Evolutionary conservation across 257 asterid species (phyloP), one percentile per base, ranked within the genome.

Genomic region (Jasminum sambac): DNA sequence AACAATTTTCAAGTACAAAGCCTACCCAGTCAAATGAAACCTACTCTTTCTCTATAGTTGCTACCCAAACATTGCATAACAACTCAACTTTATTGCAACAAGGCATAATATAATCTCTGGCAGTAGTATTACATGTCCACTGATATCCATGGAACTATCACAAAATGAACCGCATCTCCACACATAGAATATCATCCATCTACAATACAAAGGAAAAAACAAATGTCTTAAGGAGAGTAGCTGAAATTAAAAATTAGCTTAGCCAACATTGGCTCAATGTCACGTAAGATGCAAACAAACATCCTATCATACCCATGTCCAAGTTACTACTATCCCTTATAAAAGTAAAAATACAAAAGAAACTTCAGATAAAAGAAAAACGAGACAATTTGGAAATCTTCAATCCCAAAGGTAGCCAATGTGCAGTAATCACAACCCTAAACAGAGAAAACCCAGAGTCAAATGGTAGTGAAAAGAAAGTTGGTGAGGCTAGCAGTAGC

Each of bases 361-460:
- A 0, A 57, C 73, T 71, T 44, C 59, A 55, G 57, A 67, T 58
- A 62, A 72, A 72, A 66, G 70, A 63, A 64, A 67, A 63, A 42
- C n/a, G 37, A 62, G 63, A 6, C 65, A 41, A 50, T 75, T 55
- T 48, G 72, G 76, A 69, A 61, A 76, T 84, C 86, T 79, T 81
- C 87, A 69, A 57, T 68, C 80, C 68, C 57, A 73, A 82, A 70
- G 71, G 77, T 80, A 70, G 83, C 74, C 71, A 64, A 76, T 75
- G 80, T 78, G 82, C 80, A 73, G 75, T 79, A 77, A 66, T 86
- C 87, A 86, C 88, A 87, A 81, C 78, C 90, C 90, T 83, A 85
- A 61, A 79, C 82, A 79, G 79, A 72, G 66, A 78, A 80, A 78
- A 76, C 59, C 68, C 74, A 70, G 66, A 26, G 81, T 82, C 83